Evolutionary conservation across 768 basidiomycete species (phyloP).

Genomic region (Zangia roseola): DNA sequence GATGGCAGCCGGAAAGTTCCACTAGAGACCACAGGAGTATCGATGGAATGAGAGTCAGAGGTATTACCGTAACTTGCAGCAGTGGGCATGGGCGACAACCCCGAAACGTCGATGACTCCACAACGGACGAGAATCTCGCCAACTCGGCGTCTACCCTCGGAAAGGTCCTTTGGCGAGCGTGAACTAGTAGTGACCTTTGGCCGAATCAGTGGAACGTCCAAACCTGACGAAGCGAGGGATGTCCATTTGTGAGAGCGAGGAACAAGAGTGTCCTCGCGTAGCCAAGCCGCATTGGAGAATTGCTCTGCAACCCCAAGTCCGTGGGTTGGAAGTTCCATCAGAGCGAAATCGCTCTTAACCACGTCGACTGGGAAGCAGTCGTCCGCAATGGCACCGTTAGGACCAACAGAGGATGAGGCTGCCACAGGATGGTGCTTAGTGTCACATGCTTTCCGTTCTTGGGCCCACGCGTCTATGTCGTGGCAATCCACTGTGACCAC

Average conservation of each 20-base stretch:
- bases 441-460: slow-evolving; percentile 8
- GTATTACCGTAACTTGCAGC: not conserved
- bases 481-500: slow-evolving; percentile 23
- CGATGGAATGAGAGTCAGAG: not conserved
- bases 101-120: slow-evolving; percentile 14
- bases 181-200: not conserved
- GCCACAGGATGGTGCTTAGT: slow-evolving; percentile 6
- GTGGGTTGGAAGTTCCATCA: slow-evolving; percentile 7
- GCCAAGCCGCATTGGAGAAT: not conserved
- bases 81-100: not conserved
- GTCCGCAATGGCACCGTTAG: slow-evolving; percentile 1
- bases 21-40: not conserved
- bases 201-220: not conserved
- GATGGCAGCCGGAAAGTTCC: not conserved
- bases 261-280: not conserved
- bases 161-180: slow-evolving; percentile 6
- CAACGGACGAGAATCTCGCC: slow-evolving; percentile 21
- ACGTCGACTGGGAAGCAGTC: not conserved
- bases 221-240: slow-evolving; percentile 5
- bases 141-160: slow-evolving; percentile 17
- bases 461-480: slow-evolving; percentile 27
- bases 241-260: not conserved
- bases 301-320: not conserved
- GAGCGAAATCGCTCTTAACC: not conserved
- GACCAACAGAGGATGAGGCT: slow-evolving; percentile 10